These are phyloP conservation scores for Phytopythium sindhum DNA, from an alignment of 352 stramenopile species.

Conservation along the genomic window DNA sequence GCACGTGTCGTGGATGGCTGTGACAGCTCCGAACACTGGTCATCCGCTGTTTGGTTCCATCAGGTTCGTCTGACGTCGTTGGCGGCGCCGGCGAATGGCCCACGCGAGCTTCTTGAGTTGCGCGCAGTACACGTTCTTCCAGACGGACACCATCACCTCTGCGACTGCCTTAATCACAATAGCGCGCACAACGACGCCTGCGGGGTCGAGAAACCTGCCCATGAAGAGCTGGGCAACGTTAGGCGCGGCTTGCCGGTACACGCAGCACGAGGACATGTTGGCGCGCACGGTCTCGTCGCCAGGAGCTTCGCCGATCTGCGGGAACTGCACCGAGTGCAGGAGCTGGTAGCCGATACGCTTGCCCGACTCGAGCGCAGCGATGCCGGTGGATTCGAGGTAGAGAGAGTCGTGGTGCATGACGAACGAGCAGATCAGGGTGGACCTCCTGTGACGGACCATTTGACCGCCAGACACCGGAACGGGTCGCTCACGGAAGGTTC, in stretches of 20 bases:
- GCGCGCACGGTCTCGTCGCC: constrained; percentile 39
- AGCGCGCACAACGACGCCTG: constrained; percentile 35
- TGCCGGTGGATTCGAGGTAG: constrained; percentile 53
- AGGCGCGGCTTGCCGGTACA: constrained; percentile 50
- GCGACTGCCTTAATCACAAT: constrained; percentile 43
- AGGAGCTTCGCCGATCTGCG: constrained; percentile 28
- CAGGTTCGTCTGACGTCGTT: neutral
- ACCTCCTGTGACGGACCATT: constrained; percentile 53
- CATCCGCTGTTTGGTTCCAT: neutral
- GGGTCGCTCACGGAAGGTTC: constrained; percentile 36
- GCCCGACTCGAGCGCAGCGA: constrained; percentile 29
- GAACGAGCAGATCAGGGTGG: constrained; percentile 33
- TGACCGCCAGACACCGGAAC: constrained; percentile 42
- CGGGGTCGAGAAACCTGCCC: constrained; percentile 33
- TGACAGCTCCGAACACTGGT: neutral
- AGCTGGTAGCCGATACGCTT: constrained; percentile 60
- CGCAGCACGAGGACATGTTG: constrained; percentile 44
- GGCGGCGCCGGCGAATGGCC: constrained; percentile 21
- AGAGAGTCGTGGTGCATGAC: constrained; percentile 65
- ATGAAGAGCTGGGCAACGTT: constrained; percentile 48
- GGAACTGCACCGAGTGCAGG: constrained; percentile 58
- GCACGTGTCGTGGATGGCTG: constrained; percentile 24
- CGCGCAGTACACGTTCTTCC: constrained; percentile 40
- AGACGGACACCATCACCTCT: constrained; percentile 38
- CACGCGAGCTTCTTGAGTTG: constrained; percentile 44